phyloP scores from a whole-genome alignment of 2,329 filamentous ascomycete species.

The Chaetothyriales sp. region DNA sequence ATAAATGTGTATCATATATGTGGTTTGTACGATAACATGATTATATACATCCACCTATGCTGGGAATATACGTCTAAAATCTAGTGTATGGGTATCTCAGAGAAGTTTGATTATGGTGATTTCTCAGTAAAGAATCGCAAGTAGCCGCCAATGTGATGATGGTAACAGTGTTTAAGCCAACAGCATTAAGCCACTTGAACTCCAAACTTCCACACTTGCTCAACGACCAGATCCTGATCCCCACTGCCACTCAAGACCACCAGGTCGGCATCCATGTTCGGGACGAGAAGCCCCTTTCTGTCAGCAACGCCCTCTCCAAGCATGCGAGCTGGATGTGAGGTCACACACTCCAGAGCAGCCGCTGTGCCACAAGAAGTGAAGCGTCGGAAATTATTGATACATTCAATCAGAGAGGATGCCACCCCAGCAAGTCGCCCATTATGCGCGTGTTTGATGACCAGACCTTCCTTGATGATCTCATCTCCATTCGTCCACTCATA shows the following conservation, averaged over 20 bases:
- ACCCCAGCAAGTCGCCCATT: conserved; percentile 66
- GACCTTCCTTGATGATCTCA: conserved; percentile 45
- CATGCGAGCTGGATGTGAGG: conserved; percentile 62
- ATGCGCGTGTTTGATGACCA: conserved; percentile 59
- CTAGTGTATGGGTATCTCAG: not conserved
- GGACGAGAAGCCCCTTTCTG: conserved; percentile 49
- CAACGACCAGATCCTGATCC: conserved; percentile 44
- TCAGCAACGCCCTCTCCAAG: conserved; percentile 43
- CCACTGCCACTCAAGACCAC: conserved; percentile 45
- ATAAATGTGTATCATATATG: no score
- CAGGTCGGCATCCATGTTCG: conserved; percentile 53
- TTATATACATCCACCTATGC: not conserved
- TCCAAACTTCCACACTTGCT: conserved; percentile 71
- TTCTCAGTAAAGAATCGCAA: not conserved
- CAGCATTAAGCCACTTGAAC: conserved; percentile 7
- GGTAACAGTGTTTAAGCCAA: not conserved
- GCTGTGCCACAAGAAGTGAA: conserved; percentile 57
- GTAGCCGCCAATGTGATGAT: not conserved
- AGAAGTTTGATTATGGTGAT: not conserved
- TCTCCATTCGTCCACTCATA: conserved; percentile 74
- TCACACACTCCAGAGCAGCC: conserved; percentile 56
- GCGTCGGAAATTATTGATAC: conserved; percentile 63
- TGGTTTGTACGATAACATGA: not conserved
- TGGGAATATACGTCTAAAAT: not conserved
- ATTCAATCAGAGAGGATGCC: conserved; percentile 53